Evolutionary conservation across 495 filamentous ascomycete genomes (phyloP).

Genomic region (Trichoderma reesei): DNA sequence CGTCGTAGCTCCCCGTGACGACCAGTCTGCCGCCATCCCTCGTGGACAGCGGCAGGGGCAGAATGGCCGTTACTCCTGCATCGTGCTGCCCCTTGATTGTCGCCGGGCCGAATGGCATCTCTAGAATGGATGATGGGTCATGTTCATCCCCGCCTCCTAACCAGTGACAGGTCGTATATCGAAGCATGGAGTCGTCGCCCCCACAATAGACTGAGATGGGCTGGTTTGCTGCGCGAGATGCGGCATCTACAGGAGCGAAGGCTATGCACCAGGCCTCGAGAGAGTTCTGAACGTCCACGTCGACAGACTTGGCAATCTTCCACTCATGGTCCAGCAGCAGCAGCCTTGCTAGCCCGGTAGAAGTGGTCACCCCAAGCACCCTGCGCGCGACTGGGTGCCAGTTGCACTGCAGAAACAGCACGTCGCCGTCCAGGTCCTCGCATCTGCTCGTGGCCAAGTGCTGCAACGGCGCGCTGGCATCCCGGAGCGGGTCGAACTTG

Average conservation of each 20-base stretch:
- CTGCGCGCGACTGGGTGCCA: conserved; percentile 50
- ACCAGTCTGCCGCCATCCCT: conserved; percentile 41
- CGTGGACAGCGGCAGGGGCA: conserved; percentile 45
- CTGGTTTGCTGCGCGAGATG: not conserved
- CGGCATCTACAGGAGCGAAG: conserved; percentile 28
- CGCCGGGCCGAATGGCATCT: conserved; percentile 24
- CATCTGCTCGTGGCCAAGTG: conserved; percentile 24
- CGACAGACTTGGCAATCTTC: conserved; percentile 17
- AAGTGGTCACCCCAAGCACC: conserved; percentile 57
- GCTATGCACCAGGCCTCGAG: conserved; percentile 62
- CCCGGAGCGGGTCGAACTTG: conserved; percentile 24
- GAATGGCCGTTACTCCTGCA: conserved; percentile 81
- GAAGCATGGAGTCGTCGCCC: conserved; percentile 54
- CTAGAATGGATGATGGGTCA: conserved; percentile 20
- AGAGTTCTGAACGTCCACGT: conserved; percentile 31
- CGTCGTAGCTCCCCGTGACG: conserved; percentile 89
- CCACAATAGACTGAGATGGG: conserved; percentile 47
- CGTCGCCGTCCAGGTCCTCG: conserved; percentile 34
- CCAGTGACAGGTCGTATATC: conserved; percentile 20
- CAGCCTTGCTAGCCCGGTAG: conserved; percentile 51
- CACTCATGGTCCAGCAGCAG: conserved; percentile 24
- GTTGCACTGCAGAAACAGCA: conserved; percentile 59
- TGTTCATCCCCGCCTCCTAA: not conserved
- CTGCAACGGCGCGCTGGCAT: conserved; percentile 19
- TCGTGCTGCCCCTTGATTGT: conserved; percentile 46